Evolutionary conservation across 2,329 filamentous ascomycete species (phyloP).

Genomic region (Hymenoscyphus occultus): DNA sequence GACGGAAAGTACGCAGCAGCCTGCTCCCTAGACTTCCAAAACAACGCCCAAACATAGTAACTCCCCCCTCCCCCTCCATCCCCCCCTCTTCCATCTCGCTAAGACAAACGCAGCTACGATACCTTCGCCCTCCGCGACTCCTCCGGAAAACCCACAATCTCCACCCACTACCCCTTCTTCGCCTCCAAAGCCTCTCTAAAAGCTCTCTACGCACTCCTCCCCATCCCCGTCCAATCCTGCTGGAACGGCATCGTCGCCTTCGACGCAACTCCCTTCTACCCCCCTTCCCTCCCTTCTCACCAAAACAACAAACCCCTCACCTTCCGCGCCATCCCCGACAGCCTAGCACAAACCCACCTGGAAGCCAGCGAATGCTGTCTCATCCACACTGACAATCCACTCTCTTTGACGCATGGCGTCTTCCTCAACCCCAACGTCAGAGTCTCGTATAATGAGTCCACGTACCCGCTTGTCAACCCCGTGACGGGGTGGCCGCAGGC

Average conservation of each 20-base stretch:
- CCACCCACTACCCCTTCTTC: conserved; percentile 60
- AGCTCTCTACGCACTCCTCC: conserved; percentile 49
- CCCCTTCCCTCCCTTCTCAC: not conserved
- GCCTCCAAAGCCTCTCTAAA: conserved; percentile 47
- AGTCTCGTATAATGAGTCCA: conserved; percentile 58
- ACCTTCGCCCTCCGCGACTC: conserved; percentile 60
- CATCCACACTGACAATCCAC: conserved; percentile 67
- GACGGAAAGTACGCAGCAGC: conserved; percentile 58
- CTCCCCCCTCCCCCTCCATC: conserved; percentile 2
- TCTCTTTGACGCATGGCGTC: conserved; percentile 46
- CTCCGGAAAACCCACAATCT: conserved; percentile 48
- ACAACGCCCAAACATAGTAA: conserved; percentile 42
- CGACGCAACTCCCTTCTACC: conserved; percentile 54
- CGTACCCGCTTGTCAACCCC: conserved; percentile 49
- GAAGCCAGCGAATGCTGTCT: conserved; percentile 81
- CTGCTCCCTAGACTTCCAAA: conserved; percentile 58
- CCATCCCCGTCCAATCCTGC: conserved; percentile 52
- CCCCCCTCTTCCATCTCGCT: not conserved
- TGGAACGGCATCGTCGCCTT: conserved; percentile 57
- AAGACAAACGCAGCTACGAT: conserved; percentile 45
- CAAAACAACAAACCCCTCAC: conserved; percentile 36
- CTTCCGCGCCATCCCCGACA: conserved; percentile 65
- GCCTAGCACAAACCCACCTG: conserved; percentile 58
- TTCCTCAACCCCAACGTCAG: conserved; percentile 68
- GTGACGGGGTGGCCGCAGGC: not conserved